Percentiles rank a stretch among this genome's conserved stretches.
These are phyloP conservation scores for Colletotrichum lentis DNA, from an alignment of 2,329 filamentous ascomycete genomes.

Conservation along the genomic window DNA sequence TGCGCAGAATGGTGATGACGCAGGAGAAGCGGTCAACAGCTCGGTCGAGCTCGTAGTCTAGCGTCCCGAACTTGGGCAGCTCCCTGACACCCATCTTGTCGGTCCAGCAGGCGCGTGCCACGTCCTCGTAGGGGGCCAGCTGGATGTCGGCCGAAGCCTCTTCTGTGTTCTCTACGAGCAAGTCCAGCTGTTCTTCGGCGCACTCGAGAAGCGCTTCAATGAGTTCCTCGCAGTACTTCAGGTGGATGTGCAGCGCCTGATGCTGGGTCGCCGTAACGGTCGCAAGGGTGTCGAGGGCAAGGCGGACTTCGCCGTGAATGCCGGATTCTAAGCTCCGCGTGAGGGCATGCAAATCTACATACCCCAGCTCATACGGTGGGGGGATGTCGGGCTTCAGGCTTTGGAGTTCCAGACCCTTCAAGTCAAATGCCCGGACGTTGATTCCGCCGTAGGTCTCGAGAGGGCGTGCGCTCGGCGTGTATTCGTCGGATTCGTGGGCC, in stretches of 20 bases:
- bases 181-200: conserved; percentile 85
- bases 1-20: conserved; percentile 90
- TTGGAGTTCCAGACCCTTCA: conserved; percentile 72
- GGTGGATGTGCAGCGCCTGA: conserved; percentile 69
- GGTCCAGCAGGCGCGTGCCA: conserved; percentile 77
- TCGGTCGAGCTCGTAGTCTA: conserved; percentile 82
- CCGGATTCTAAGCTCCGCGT: conserved; percentile 91
- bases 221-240: conserved; percentile 84
- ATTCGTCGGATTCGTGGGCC: conserved; percentile 59
- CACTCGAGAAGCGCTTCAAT: conserved; percentile 89
- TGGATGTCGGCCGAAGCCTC: conserved; percentile 89
- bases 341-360: conserved; percentile 89
- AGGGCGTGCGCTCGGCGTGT: conserved; percentile 63
- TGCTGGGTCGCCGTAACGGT: conserved; percentile 69
- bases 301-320: conserved; percentile 85
- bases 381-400: conserved; percentile 79
- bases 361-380: conserved; percentile 77
- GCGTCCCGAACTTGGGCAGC: conserved; percentile 75
- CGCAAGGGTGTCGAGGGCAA: conserved; percentile 85
- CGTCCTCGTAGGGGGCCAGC: conserved; percentile 85
- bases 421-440: conserved; percentile 69
- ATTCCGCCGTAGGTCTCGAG: conserved; percentile 75
- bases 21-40: conserved; percentile 88
- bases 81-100: conserved; percentile 79
- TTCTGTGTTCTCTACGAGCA: conserved; percentile 82